phyloP scores from a whole-genome alignment of 345 rosid species.

The Hibiscus tridactylites region DNA sequence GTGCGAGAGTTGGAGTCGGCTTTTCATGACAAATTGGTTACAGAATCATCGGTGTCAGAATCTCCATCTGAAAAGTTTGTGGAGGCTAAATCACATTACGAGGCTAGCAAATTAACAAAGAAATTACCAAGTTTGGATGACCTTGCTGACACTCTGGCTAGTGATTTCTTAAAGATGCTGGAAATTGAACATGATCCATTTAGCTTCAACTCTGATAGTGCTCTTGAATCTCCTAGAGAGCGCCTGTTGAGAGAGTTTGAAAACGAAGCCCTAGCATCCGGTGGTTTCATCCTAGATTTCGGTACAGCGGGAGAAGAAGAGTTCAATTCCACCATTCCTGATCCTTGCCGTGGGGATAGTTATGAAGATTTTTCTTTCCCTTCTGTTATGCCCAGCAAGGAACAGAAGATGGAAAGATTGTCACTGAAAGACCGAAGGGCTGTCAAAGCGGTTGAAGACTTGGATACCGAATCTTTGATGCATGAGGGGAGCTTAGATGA shows the following conservation, averaged over 20 bases:
- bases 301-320: constrained; percentile 24
- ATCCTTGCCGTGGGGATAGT: constrained; percentile 20
- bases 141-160: constrained; percentile 55
- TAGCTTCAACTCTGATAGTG: constrained; percentile 32
- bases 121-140: constrained; percentile 58
- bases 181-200: constrained; percentile 37
- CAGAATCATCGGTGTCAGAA: constrained; percentile 33
- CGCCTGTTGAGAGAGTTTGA: constrained; percentile 67
- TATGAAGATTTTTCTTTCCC: constrained; percentile 32
- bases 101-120: constrained; percentile 24
- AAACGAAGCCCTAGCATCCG: constrained; percentile 50
- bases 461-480: constrained; percentile 65
- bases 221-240: constrained; percentile 79
- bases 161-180: constrained; percentile 62
- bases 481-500: constrained; percentile 52
- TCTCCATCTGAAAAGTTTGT: constrained; percentile 18
- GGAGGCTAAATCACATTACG: constrained; percentile 39
- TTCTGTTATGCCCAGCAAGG: constrained; percentile 29
- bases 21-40: constrained; percentile 19
- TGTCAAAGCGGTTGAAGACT: constrained; percentile 49
- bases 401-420: constrained; percentile 22
- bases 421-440: constrained; percentile 38
- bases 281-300: constrained; percentile 31
- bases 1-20: constrained; percentile 26
- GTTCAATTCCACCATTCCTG: constrained; percentile 14